Percentiles rank a stretch among this genome's conserved stretches.
phyloP scores from a whole-genome alignment of 1,139 yeast species.

The Zygoascus hellenicus region DNA sequence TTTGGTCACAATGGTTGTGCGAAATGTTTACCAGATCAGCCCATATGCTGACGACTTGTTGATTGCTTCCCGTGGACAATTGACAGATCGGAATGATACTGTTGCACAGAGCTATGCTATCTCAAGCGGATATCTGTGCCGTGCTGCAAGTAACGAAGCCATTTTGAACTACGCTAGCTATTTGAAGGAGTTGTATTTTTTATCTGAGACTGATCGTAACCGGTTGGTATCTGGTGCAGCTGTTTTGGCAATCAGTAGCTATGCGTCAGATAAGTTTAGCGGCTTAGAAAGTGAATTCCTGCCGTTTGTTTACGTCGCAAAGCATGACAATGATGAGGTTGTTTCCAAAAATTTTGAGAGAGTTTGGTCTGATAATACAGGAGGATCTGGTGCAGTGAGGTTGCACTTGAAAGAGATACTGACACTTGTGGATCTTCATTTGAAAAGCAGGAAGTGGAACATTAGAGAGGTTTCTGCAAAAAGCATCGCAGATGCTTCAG shows the following conservation, averaged over 20 bases:
- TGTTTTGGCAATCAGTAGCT: slow-evolving; percentile 60
- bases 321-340: slow-evolving; percentile 52
- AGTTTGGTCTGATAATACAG: slow-evolving; percentile 79
- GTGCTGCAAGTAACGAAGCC: slow-evolving; percentile 52
- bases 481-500: slow-evolving; percentile 59
- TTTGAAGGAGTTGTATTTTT: slow-evolving; percentile 57
- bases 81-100: slow-evolving; percentile 66
- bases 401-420: slow-evolving; percentile 71
- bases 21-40: slow-evolving; percentile 48
- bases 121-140: slow-evolving; percentile 73
- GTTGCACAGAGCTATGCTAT: slow-evolving; percentile 72
- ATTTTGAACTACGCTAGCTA: slow-evolving; percentile 50
- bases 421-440: slow-evolving; percentile 39
- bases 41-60: slow-evolving; percentile 63
- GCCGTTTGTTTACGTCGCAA: slow-evolving; percentile 77
- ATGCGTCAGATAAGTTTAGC: slow-evolving; percentile 65
- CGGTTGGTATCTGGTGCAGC: slow-evolving; percentile 57
- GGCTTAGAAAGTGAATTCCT: slow-evolving; percentile 58
- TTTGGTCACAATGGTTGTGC: slow-evolving; percentile 55
- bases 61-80: slow-evolving; percentile 51
- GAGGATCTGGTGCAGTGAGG: slow-evolving; percentile 64
- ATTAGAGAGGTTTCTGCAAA: slow-evolving; percentile 68
- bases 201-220: slow-evolving; percentile 44
- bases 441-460: slow-evolving; percentile 56
- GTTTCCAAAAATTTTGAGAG: slow-evolving; percentile 49